Conservation (phyloP, 2,329 filamentous ascomycete genomes). For the Botrytis pseudocinerea region DNA sequence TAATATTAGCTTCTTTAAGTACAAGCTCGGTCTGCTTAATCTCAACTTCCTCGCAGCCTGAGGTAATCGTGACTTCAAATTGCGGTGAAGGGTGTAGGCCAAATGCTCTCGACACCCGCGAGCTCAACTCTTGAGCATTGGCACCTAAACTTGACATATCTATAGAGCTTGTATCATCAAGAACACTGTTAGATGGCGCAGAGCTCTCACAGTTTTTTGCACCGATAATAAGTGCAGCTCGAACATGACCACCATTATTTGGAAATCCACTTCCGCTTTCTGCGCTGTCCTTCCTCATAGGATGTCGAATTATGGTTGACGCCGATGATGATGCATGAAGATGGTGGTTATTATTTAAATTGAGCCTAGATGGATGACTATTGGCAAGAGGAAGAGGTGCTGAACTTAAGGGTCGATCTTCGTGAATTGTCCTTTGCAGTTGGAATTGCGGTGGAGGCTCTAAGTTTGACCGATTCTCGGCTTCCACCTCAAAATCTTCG, state of each 20-base stretch:
- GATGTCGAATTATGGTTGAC: conserved; percentile 24
- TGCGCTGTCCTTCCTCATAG: conserved; percentile 11
- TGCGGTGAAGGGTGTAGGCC: conserved; percentile 28
- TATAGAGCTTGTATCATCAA: conserved; percentile 24
- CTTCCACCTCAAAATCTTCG: conserved; percentile 40
- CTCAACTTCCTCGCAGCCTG: neutral
- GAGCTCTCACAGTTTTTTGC: neutral
- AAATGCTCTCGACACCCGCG: conserved; percentile 36
- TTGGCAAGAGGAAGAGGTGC: conserved; percentile 24
- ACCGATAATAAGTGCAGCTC: neutral
- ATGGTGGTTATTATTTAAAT: conserved; percentile 21
- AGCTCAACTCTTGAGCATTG: conserved; percentile 33
- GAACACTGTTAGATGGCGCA: neutral
- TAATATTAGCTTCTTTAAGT: neutral
- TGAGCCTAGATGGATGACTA: conserved; percentile 17
- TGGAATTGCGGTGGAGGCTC: conserved; percentile 37
- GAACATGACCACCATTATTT: neutral
- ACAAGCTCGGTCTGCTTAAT: neutral
- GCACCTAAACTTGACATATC: conserved; percentile 30
- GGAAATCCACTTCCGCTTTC: neutral
- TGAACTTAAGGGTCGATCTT: conserved; percentile 35
- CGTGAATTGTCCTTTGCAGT: conserved; percentile 37
- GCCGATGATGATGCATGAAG: conserved; percentile 28
- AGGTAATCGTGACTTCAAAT: conserved; percentile 26
- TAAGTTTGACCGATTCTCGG: conserved; percentile 25